These are phyloP conservation scores for Neurospora sp. DNA, from an alignment of 495 filamentous ascomycete species.

Conservation along the genomic window DNA sequence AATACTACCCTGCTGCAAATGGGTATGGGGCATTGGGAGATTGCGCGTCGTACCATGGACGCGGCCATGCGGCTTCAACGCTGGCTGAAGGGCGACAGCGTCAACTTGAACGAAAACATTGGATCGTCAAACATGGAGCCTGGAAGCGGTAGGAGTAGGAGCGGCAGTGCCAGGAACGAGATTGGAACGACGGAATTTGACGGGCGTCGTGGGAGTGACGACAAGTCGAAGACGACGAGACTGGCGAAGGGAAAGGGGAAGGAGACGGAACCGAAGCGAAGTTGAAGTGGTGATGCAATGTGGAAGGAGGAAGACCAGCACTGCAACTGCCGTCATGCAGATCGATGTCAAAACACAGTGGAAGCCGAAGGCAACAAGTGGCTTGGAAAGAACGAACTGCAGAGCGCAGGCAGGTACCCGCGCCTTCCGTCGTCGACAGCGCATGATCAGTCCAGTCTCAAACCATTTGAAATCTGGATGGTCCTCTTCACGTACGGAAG, in stretches of 20 bases:
- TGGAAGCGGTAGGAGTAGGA: not conserved
- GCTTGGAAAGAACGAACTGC: not conserved
- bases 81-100: conserved; percentile 16
- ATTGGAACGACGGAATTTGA: not conserved
- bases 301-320: not conserved
- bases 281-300: not conserved
- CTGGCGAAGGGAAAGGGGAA: not conserved
- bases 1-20: conserved; percentile 23
- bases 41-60: conserved; percentile 17
- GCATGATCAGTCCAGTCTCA: not conserved
- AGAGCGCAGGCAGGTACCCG: not conserved
- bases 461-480: not conserved
- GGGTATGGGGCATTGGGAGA: conserved; percentile 28
- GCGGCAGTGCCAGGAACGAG: not conserved
- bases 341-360: not conserved
- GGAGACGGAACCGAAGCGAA: not conserved
- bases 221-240: not conserved
- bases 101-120: not conserved
- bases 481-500: not conserved
- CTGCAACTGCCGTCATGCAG: not conserved
- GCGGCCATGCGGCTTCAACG: conserved; percentile 14
- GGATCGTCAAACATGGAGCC: not conserved
- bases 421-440: not conserved
- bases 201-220: not conserved
- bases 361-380: not conserved